These are phyloP conservation scores for Pythium angustatum DNA, from an alignment of 352 stramenopile species.

Conservation along the genomic window DNA sequence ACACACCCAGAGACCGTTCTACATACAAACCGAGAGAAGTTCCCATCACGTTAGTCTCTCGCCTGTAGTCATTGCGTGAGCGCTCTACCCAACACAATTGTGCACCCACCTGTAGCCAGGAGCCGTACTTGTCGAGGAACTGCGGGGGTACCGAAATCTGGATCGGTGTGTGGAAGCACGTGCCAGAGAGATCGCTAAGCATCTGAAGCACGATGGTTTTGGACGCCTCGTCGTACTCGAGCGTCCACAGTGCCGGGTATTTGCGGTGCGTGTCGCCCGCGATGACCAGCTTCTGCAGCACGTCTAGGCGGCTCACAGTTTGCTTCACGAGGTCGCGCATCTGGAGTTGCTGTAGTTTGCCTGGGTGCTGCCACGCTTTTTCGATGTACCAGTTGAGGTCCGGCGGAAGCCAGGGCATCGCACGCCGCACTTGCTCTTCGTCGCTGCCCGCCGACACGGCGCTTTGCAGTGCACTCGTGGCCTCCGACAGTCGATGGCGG, in stretches of 20 bases:
- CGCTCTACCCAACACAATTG: not conserved
- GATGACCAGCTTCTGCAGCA: slow-evolving; percentile 23
- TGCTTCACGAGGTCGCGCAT: slow-evolving; percentile 25
- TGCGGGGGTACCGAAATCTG: slow-evolving; percentile 13
- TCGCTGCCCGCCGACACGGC: not conserved
- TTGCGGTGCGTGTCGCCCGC: slow-evolving; percentile 8
- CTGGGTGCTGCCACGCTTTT: slow-evolving; percentile 23
- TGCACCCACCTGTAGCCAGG: slow-evolving; percentile 24
- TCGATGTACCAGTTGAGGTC: slow-evolving; percentile 30
- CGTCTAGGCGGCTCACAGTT: slow-evolving; percentile 7
- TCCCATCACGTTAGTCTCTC: too few relatives aligned
- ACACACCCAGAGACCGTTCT: slow-evolving; percentile 23
- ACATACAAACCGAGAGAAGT: not conserved
- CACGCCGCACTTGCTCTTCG: slow-evolving; percentile 5
- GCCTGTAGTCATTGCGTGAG: too few relatives aligned
- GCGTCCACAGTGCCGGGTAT: slow-evolving; percentile 32
- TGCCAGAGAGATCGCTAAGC: slow-evolving; percentile 32
- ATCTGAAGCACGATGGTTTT: slow-evolving; percentile 21
- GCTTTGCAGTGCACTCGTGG: slow-evolving; percentile 3
- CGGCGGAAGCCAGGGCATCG: slow-evolving; percentile 26
- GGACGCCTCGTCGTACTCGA: slow-evolving; percentile 20
- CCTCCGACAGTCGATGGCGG: slow-evolving; percentile 14
- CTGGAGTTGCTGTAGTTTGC: slow-evolving; percentile 20
- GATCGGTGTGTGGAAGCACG: slow-evolving; percentile 32
- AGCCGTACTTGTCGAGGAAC: slow-evolving; percentile 23